Percentiles rank a stretch among this genome's conserved stretches.
These are phyloP conservation scores for Fusarium euwallaceae DNA, from an alignment of 2,329 filamentous ascomycete genomes.

Conservation along the genomic window DNA sequence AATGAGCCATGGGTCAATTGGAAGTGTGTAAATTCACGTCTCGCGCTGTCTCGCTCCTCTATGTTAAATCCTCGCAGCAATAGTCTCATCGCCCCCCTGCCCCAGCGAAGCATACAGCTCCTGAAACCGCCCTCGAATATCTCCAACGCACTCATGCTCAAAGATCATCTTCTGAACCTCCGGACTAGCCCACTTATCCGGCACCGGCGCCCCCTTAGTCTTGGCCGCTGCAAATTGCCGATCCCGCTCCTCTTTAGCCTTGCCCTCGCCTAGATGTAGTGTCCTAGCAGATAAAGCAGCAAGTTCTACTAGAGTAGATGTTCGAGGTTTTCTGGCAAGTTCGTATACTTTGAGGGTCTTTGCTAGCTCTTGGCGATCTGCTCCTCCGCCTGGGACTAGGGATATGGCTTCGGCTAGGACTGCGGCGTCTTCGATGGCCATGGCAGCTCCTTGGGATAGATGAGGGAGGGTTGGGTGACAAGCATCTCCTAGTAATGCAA, in stretches of 20 bases:
- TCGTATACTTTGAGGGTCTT: conserved; percentile 10
- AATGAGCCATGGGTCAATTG: neutral
- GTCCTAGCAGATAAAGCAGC: conserved; percentile 8
- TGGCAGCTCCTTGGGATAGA: conserved; percentile 18
- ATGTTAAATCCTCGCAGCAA: neutral
- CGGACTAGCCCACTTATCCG: conserved; percentile 31
- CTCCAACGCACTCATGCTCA: conserved; percentile 14
- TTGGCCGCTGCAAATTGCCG: conserved; percentile 9
- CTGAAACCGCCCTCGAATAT: conserved; percentile 4
- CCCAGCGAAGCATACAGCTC: neutral
- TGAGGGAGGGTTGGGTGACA: conserved; percentile 23
- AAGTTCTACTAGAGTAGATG: conserved; percentile 12
- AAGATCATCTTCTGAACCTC: conserved; percentile 34
- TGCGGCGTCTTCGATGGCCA: conserved; percentile 21
- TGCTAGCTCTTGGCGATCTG: neutral
- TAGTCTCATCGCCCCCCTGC: neutral
- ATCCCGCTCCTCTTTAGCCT: conserved; percentile 17
- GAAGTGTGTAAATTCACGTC: neutral
- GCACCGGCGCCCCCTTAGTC: neutral
- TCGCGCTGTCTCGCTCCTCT: neutral
- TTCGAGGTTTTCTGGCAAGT: conserved; percentile 5
- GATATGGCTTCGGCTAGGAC: neutral
- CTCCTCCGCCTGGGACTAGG: neutral
- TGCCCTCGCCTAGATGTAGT: conserved; percentile 7
- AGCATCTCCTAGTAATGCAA: conserved; percentile 16